Evolutionary conservation across 2,329 filamentous ascomycete genomes (phyloP), one percentile per base, ranked within the genome.

Genomic region (Orbilia oligospora): DNA sequence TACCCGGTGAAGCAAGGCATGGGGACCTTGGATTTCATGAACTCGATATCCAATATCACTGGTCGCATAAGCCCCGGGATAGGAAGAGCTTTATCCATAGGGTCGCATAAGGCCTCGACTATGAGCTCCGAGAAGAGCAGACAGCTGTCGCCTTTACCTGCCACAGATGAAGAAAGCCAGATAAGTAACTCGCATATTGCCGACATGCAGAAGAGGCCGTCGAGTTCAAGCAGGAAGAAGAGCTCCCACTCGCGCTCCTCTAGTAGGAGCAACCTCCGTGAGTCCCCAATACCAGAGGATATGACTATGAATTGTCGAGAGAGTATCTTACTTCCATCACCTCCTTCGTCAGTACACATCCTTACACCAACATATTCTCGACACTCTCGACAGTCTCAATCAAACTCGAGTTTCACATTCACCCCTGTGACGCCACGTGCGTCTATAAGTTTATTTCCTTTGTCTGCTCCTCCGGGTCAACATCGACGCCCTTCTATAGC

Each of bases 321-420:
- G 8, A 78, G 75, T 36, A 70, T 78, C 14, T 36, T 78, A 8
- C 63, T 78, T 24, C 75, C 75, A 3, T 68, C 68, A 12, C 75
- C 75, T 16, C 75, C 73, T 44, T 77, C 73, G 0, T 77, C 75
- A 1, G 63, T 72, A 4, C 75, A 72, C 49, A 71, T 72, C 16
- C 68, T 72, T 12, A 78, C 68, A n/a, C 75, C 75, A 12, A 72
- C 75, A 18, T 38, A 55, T 12, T 78, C 68, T 36, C 75, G 75
- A 36, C 75, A 78, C 22, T 78, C 75, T 58, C 68, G 68, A 5
- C 68, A 68, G 41, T 78, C 75, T 3, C 68, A 71, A 2, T 78
- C 75, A 9, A 78, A 78, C 20, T 78, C 75, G 4, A 78, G 75
- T 49, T 78, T 78, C 46, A 78, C 75, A 48, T 78, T 72, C 20